phyloP scores from a whole-genome alignment of 129 eudicot species.

The Tanacetum coccineum region DNA sequence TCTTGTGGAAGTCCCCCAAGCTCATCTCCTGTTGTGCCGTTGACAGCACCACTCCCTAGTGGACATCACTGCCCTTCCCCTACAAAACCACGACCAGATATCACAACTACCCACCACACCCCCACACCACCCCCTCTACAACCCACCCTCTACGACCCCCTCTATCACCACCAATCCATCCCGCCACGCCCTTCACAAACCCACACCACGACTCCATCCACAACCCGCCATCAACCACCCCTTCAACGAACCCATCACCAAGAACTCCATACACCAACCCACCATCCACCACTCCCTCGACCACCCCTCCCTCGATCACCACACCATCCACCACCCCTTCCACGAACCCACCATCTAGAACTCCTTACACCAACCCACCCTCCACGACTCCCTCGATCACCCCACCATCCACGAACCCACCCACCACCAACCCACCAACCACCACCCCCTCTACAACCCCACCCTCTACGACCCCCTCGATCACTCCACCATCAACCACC shows the following conservation, averaged over 20 bases:
- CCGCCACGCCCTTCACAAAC: background rate
- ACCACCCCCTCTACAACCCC: constrained; percentile 11
- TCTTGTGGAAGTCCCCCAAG: constrained; percentile 9
- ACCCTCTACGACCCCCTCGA: constrained; percentile 23
- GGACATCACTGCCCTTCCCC: constrained; percentile 9
- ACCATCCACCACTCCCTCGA: background rate
- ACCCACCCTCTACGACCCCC: constrained; percentile 7
- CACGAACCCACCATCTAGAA: background rate
- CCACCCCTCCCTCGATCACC: constrained; percentile 5
- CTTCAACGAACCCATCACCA: background rate
- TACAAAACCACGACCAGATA: constrained; percentile 6
- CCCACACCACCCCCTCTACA: constrained; percentile 10
- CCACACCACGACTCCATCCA: constrained; percentile 4
- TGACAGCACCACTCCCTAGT: constrained; percentile 15
- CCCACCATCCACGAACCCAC: background rate
- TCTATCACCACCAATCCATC: background rate
- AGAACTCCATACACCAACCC: constrained; percentile 28
- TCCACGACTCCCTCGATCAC: constrained; percentile 25
- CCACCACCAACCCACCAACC: background rate
- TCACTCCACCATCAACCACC: background rate
- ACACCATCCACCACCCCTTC: constrained; percentile 13
- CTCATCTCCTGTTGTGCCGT: constrained; percentile 1
- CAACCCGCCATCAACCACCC: background rate
- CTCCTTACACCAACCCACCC: constrained; percentile 31
- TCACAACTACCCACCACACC: constrained; percentile 16